These are phyloP conservation scores for Rhizophagus prolifer DNA, from an alignment of 192 early-diverging fungal species.

Conservation along the genomic window DNA sequence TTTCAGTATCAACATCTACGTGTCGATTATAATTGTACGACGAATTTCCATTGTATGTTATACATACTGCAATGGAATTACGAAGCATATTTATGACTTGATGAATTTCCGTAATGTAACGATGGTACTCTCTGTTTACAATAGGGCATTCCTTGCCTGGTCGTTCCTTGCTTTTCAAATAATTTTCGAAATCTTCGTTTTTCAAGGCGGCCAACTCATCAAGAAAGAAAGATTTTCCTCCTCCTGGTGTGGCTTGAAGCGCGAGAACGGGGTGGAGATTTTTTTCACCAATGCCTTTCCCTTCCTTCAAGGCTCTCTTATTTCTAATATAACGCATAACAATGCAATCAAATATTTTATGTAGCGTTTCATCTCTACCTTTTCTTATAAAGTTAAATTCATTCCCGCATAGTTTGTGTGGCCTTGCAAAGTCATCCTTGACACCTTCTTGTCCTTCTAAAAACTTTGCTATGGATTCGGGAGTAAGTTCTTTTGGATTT, in stretches of 20 bases:
- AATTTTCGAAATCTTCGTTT: conserved; percentile 8
- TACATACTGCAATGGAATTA: background rate
- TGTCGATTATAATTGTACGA: background rate
- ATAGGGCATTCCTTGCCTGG: background rate
- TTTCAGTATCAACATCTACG: background rate
- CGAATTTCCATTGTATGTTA: conserved; percentile 1
- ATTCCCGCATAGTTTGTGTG: background rate
- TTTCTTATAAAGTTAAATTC: background rate
- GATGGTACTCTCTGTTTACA: background rate
- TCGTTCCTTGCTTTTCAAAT: background rate
- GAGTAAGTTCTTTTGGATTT: background rate
- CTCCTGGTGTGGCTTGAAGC: background rate
- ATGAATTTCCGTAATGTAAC: background rate
- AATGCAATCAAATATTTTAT: background rate
- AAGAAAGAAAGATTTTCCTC: conserved; percentile 20
- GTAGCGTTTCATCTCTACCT: conserved; percentile 8
- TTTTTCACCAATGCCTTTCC: conserved; percentile 1
- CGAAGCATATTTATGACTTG: background rate
- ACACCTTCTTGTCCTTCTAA: background rate
- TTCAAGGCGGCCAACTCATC: conserved; percentile 9
- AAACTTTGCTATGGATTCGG: conserved; percentile 11
- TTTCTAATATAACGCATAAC: background rate
- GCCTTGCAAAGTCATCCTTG: background rate
- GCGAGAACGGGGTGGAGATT: background rate
- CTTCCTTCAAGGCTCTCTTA: background rate